Evolutionary conservation across 331 rosid genomes (phyloP), one percentile per base, ranked within the genome.

Genomic region (Malus hybrid): DNA sequence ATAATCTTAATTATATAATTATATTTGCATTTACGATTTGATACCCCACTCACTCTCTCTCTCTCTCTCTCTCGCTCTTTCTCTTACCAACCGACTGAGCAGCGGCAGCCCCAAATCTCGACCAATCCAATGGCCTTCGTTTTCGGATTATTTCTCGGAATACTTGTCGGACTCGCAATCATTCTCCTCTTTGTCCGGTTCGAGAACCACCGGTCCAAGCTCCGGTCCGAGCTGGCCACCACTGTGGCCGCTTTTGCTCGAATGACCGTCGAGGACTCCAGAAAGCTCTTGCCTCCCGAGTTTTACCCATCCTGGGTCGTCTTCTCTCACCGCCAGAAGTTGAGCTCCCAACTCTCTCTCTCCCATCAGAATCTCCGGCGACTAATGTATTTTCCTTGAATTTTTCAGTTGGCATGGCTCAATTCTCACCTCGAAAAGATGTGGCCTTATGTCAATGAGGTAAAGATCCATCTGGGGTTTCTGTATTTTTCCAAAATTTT

Each of bases 371-470:
- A 55, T 59, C 24, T 60, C 6, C 4, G 42, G 54, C 19, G 18
- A 11, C 56, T 34, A 31, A 34, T 62, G 46, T 39, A 20, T 68
- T 61, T 80, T 52, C 11, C 13, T 64, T 76, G 19, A 55, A 19
- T 9, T 36, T 71, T 80, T 70, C 98, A 89, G 96, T 77, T 94
- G 70, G 81, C 71, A 16, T 94, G 99, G 99, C 90, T 92, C 54
- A 92, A 94, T 79, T 69, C 76, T 31, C 99, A 91, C 68, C 95
- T 94, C 19, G 56, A 77, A 2, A 94, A 90, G 97, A 90, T 94
- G 89, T 92, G 99, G 99, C 97, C 99, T 24, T 87, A 90, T 81
- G 92, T 94, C 61, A 83, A 92, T 65, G 93, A 94, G 88, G 98
- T 90, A 75, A 75, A 39, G 13, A 34, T 48, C 46, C 64, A 65